Conservation (phyloP, 1,284 basidiomycete genomes). For the Ustilago esculenta region DNA sequence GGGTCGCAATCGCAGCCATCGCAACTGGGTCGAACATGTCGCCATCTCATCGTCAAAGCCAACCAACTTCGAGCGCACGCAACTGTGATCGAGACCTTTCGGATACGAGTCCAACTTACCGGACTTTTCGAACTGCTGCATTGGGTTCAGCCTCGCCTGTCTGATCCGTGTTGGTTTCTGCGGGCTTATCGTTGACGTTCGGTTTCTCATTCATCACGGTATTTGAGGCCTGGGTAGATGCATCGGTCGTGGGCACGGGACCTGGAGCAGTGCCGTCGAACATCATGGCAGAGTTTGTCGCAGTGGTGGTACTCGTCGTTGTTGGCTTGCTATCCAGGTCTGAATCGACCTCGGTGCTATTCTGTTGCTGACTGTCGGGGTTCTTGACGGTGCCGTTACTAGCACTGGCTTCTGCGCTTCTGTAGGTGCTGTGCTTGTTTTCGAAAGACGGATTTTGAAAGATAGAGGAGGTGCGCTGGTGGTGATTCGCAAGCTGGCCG, state of each 20-base stretch:
- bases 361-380: neutral
- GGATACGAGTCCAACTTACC: slow-evolving; percentile 14
- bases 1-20: neutral
- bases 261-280: slow-evolving; percentile 6
- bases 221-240: neutral
- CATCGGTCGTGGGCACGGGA: neutral
- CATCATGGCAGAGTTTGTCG: slow-evolving; percentile 25
- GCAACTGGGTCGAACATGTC: neutral
- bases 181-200: neutral
- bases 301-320: slow-evolving; percentile 15
- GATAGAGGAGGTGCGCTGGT: slow-evolving; percentile 6
- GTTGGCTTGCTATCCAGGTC: neutral
- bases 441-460: slow-evolving; percentile 20
- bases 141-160: slow-evolving; percentile 1
- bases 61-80: no score
- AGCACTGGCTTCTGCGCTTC: slow-evolving; percentile 8
- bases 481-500: neutral
- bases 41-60: slow-evolving; percentile 9
- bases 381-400: neutral
- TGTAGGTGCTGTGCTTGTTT: slow-evolving; percentile 12
- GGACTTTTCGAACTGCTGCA: slow-evolving; percentile 31
- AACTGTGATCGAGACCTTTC: no score
- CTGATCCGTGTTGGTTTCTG: neutral
- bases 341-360: neutral
- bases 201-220: neutral